Evolutionary conservation across 352 stramenopile genomes (phyloP), one percentile per base, ranked within the genome.

Genomic region (Saprolegnia parasitica): DNA sequence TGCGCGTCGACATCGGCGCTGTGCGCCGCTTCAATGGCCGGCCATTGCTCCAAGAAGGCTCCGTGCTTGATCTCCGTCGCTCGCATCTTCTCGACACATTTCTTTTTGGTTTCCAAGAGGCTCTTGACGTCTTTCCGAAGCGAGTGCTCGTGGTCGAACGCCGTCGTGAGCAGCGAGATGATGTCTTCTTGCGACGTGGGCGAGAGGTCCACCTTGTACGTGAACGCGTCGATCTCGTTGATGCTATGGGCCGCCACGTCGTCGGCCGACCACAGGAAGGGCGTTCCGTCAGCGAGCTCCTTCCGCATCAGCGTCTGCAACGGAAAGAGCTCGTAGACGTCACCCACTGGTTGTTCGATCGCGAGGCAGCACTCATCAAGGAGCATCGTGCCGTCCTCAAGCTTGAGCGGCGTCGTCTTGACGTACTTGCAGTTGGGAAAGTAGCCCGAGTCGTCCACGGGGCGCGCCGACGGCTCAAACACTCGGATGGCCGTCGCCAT

Each of bases 321-420:
- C 39, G 63, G 63, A 24, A 62, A 70, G n/a, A 70, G 23, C 35
- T 70, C 63, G n/a, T 40, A 70, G 24, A 16, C 13, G 18, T 24
- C 26, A 18, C 40, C 49, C 16, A 15, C 40, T 4, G 35, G 10
- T 26, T 55, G 42, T n/a, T 61, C 15, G 50, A 70, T 29, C 26
- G 63, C 63, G 18, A 70, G n/a, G 46, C 63, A 70, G 46, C 63
- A 70, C 23, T 70, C 63, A 8, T 63, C 63, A 4, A 40, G 6
- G 32, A 37, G 18, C 26, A 24, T 29, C 26, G 32, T n/a, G 24
- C 23, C 60, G 24, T 67, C 60, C 23, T 67, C 60, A 5, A 32
- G n/a, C 56, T 67, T 67, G 40, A 67, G 24, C 32, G 32, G 20
- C 39, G 55, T 21, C 10, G 60, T 29, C 32, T 70, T 60, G 63